These are phyloP conservation scores for Yarrowia osloensis DNA, from an alignment of 805 yeast genomes.

Conservation along the genomic window DNA sequence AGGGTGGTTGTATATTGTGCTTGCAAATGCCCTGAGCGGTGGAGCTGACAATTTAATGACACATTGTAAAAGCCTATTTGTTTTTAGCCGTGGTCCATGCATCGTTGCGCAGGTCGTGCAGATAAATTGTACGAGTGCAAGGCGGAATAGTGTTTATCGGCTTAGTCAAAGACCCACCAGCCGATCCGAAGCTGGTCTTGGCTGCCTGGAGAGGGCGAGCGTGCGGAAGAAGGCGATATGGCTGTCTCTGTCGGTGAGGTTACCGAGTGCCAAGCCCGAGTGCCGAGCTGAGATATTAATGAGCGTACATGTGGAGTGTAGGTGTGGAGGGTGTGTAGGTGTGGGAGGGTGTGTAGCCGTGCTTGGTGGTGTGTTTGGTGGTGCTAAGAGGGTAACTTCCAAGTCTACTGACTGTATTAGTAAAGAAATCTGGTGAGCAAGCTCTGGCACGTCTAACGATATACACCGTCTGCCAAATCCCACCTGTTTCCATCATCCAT, in stretches of 20 bases:
- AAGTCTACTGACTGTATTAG: too few species aligned
- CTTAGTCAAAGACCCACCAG: conserved; percentile 12
- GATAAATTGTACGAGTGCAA: neutral
- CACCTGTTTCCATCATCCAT: too few species aligned
- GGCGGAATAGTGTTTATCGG: neutral
- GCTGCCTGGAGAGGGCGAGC: neutral
- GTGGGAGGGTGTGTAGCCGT: too few species aligned
- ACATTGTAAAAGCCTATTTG: neutral
- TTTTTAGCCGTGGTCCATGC: conserved; percentile 16
- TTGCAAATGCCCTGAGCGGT: conserved; percentile 15
- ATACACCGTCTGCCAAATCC: too few species aligned
- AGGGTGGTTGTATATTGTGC: neutral
- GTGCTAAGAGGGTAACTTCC: too few species aligned
- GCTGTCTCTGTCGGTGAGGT: too few species aligned
- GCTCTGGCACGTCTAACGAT: too few species aligned
- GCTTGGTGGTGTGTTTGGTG: neutral
- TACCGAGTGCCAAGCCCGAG: neutral
- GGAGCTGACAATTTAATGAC: conserved; percentile 17
- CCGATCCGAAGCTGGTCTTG: neutral
- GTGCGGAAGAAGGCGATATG: neutral
- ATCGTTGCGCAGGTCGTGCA: neutral
- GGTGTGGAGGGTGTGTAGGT: neutral
- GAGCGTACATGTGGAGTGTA: neutral
- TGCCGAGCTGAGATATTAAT: neutral
- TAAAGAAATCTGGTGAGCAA: too few species aligned